A percentile compares a stretch with the other conserved stretches of the same genome.
Conservation (phyloP, 108 stramenopile species). For the Skeletonema marinoi region DNA sequence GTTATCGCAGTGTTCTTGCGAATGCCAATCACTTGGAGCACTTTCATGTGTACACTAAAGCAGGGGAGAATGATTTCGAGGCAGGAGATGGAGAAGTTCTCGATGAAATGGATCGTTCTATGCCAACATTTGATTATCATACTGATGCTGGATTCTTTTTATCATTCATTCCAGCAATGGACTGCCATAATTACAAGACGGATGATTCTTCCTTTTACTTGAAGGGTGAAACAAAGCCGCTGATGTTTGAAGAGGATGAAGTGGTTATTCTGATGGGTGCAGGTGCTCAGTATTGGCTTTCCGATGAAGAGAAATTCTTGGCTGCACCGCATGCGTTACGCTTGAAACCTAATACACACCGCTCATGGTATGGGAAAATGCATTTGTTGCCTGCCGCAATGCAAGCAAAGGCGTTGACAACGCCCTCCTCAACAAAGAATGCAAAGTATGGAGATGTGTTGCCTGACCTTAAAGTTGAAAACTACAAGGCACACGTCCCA, state of each 20-base stretch:
- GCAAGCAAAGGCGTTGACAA: background rate
- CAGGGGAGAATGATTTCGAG: background rate
- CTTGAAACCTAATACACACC: slow-evolving; percentile 33
- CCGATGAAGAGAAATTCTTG: slow-evolving; percentile 22
- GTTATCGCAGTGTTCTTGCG: slow-evolving; percentile 40
- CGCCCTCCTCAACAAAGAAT: background rate
- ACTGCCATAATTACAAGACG: slow-evolving; percentile 42
- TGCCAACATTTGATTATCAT: slow-evolving; percentile 59
- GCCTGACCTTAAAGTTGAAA: slow-evolving; percentile 17
- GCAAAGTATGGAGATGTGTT: slow-evolving; percentile 21
- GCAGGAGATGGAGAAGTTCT: background rate
- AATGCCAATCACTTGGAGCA: slow-evolving; percentile 64
- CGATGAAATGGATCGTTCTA: background rate
- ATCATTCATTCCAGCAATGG: slow-evolving; percentile 69
- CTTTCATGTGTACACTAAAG: slow-evolving; percentile 64
- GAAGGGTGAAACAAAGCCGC: slow-evolving; percentile 13
- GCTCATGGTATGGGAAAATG: slow-evolving; percentile 85
- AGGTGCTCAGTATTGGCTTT: slow-evolving; percentile 74
- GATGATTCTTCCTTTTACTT: slow-evolving; percentile 53
- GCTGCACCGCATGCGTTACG: slow-evolving; percentile 78
- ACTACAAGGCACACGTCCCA: slow-evolving; percentile 35
- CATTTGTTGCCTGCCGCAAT: slow-evolving; percentile 56
- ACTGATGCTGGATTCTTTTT: slow-evolving; percentile 85
- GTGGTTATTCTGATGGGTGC: slow-evolving; percentile 70
- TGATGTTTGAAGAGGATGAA: slow-evolving; percentile 39